Evolutionary conservation across 1,284 basidiomycete genomes (phyloP).

Genomic region (Ustilago sp.): DNA sequence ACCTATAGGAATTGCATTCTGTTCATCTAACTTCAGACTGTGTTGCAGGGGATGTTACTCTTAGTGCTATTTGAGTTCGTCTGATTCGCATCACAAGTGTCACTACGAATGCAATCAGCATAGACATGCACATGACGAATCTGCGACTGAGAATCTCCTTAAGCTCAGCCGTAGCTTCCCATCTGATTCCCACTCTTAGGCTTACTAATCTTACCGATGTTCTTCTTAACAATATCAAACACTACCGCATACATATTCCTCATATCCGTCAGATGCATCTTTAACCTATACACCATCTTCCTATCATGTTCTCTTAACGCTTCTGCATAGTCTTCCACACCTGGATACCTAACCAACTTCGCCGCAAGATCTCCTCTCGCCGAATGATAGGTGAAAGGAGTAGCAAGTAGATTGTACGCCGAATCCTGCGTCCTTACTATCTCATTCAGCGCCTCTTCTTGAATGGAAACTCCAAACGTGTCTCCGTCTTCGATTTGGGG

Average conservation of each 20-base stretch:
- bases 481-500: conserved; percentile 57
- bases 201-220: conserved; percentile 51
- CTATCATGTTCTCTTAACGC: conserved; percentile 48
- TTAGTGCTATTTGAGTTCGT: too few species aligned
- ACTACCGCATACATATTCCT: conserved; percentile 54
- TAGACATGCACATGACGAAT: too few species aligned
- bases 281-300: conserved; percentile 38
- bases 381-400: conserved; percentile 38
- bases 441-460: conserved; percentile 55
- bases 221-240: conserved; percentile 49
- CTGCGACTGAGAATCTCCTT: too few species aligned
- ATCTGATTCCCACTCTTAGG: conserved; percentile 56
- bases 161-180: conserved; percentile 38
- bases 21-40: not conserved
- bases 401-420: conserved; percentile 49
- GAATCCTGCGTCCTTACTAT: conserved; percentile 49
- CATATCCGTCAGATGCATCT: conserved; percentile 50
- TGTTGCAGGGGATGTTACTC: too few species aligned
- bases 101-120: not conserved
- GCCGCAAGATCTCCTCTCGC: conserved; percentile 45
- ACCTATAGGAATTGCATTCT: not conserved
- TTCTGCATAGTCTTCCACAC: conserved; percentile 37
- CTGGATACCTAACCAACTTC: conserved; percentile 45
- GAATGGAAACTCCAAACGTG: conserved; percentile 52
- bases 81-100: too few species aligned